Evolutionary conservation across 352 stramenopile genomes (phyloP).

Genomic region (Phytophthora aleatoria): DNA sequence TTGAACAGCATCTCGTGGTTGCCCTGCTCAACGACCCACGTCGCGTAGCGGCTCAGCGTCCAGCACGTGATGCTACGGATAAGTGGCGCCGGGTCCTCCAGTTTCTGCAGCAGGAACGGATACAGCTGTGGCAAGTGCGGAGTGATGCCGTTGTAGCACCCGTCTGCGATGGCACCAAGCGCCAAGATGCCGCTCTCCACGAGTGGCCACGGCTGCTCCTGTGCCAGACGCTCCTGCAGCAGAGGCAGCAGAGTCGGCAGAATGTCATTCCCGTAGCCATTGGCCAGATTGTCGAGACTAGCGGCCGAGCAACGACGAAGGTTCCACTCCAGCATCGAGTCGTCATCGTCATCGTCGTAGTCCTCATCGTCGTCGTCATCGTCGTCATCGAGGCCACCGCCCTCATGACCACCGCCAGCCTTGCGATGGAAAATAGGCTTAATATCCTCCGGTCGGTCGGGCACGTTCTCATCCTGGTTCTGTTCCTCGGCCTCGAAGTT

Average conservation of each 20-base stretch:
- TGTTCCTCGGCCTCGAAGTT: slow-evolving; percentile 92
- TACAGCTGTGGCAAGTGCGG: slow-evolving; percentile 93
- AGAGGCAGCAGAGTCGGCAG: slow-evolving; percentile 92
- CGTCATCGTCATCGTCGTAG: slow-evolving; percentile 90
- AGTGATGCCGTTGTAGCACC: slow-evolving; percentile 93
- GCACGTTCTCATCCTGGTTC: slow-evolving; percentile 85
- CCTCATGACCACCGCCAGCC: slow-evolving; percentile 32
- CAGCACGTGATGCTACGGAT: slow-evolving; percentile 95
- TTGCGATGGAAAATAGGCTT: slow-evolving; percentile 88
- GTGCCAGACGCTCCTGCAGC: slow-evolving; percentile 90
- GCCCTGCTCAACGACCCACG: slow-evolving; percentile 92
- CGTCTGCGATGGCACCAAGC: slow-evolving; percentile 95
- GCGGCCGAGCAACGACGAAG: slow-evolving; percentile 94
- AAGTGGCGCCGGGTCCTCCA: slow-evolving; percentile 88
- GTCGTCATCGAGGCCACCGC: slow-evolving; percentile 50
- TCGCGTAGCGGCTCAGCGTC: slow-evolving; percentile 93
- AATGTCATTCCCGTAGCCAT: slow-evolving; percentile 93
- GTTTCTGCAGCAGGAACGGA: slow-evolving; percentile 94
- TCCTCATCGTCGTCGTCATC: slow-evolving; percentile 91
- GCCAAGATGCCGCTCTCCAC: slow-evolving; percentile 96
- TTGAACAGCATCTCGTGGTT: slow-evolving; percentile 80
- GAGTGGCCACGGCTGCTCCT: slow-evolving; percentile 92
- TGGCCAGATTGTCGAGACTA: slow-evolving; percentile 94
- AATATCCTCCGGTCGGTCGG: slow-evolving; percentile 91
- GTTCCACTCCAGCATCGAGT: slow-evolving; percentile 96